Base-by-base conservation (phyloP, 495 filamentous ascomycete genomes). In the Trichoderma virens region DNA sequence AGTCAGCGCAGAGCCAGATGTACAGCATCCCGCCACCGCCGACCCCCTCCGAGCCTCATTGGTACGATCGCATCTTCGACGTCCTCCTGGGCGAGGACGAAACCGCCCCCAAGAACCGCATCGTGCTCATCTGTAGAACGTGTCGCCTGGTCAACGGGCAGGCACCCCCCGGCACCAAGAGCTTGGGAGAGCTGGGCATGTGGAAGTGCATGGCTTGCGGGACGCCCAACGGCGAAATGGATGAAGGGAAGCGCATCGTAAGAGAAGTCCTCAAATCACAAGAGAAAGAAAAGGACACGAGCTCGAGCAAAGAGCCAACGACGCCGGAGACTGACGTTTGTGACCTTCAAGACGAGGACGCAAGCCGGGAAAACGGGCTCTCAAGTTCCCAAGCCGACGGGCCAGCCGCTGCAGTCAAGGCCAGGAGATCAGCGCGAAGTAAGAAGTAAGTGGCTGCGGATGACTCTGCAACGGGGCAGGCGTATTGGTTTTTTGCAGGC, bases 81-180 rank as follows among this genome's bases (percentile, higher is more conserved):
- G 86, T 96, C 5, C 82, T 99, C 34, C 80, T 99, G 0, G 94
- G 94, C 27, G 94, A 99, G 74, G 94, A 99, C 68, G 94, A 99
- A 75, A 93, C 90, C 43, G 87, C 89, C 30, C 85, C 95, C 0
- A 93, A 90, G 75, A 97, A 97, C 75, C 85, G 94, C 5, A 85
- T 96, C 61, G 94, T 88, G 30, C 74, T 99, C 69, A 94, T 99
- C 61, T 99, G 94, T 76, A 66, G 72, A 25, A 78, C 82, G 25
- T 99, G 94, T 71, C 82, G 91, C 30, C 83, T 97, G 11, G 93
- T 99, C 35, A 99, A 99, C 71, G 94, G 94, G 3, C 93, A 97
- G 70, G 94, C 95, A 2, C 93, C 94, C 13, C 94, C 94, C 0
- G 94, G 95, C 2, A 85, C 88, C 3, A 88, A 85, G 70, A 85